Base-by-base conservation (phyloP, 345 rosid genomes). In the Litchi chinensis region DNA sequence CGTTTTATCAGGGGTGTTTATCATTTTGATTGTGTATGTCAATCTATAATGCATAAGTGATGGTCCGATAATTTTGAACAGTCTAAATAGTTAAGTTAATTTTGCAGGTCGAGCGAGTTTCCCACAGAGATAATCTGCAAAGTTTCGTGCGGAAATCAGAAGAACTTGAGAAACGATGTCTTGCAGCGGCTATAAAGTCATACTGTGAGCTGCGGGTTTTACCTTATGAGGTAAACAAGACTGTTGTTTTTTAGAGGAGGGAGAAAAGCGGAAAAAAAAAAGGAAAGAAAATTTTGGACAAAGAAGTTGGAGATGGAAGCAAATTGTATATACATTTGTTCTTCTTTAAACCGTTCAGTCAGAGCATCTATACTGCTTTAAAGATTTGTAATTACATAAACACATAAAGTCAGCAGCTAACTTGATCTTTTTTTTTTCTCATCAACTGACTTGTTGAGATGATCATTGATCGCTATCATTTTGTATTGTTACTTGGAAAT, bases 31-130 rank as follows among this genome's bases (percentile, higher is more conserved):
- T 0, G 41, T 39, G 19, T 37, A 32, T 28, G 18, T 28, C 15
- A 16, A 75, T 48, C 22, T 19, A 28, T 64, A 65, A 32, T 78
- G 54, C 48, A 32, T 74, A 22, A 40, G 12, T 6, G 37, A 22
- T 52, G 26, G 41, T 62, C 40, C 24, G 19, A 68, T 40, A 39
- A 46, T 84, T 57, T 60, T 44, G 19, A 67, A 71, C 48, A 73
- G 28, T 70, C 59, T 63, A 57, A 40, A 65, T 10, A 46, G 37
- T 39, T 39, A 13, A 13, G 39, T 73, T 37, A 13, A 16, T 81
- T 82, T 82, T 84, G 82, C 88, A 94, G 99, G 99, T 94, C 74
- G 99, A 94, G 88, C 87, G 95, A 78, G 98, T 96, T 82, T 90
- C 95, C 40, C 98, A 96, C 82, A 81, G 94, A 81, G 99, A 96